Evolutionary conservation across 2,329 filamentous ascomycete species (phyloP).

Genomic region (Achaetomium macrosporum): DNA sequence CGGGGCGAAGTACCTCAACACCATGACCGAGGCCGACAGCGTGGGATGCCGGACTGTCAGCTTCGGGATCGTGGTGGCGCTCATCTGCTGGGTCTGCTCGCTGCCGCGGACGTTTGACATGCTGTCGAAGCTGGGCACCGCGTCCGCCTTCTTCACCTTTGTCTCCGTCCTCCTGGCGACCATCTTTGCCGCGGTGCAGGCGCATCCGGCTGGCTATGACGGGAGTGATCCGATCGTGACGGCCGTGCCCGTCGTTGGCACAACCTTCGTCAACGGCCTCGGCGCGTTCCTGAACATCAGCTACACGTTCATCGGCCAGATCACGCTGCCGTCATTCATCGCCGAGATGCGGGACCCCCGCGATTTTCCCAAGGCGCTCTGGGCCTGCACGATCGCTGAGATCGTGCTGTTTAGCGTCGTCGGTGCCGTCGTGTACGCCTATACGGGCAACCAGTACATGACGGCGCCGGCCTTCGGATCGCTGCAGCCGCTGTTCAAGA

Average conservation of each 20-base stretch:
- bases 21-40: slow-evolving; percentile 65
- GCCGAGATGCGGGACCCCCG: slow-evolving; percentile 79
- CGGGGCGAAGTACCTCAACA: slow-evolving; percentile 83
- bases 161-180: slow-evolving; percentile 79
- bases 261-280: slow-evolving; percentile 75
- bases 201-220: slow-evolving; percentile 59
- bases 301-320: slow-evolving; percentile 95
- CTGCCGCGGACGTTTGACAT: slow-evolving; percentile 80
- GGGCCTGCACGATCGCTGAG: slow-evolving; percentile 83
- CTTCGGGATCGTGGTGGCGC: slow-evolving; percentile 63
- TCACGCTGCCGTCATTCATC: slow-evolving; percentile 90
- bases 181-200: slow-evolving; percentile 73
- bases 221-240: slow-evolving; percentile 62
- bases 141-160: slow-evolving; percentile 83
- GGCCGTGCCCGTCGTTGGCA: slow-evolving; percentile 60
- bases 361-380: slow-evolving; percentile 90
- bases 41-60: slow-evolving; percentile 66
- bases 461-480: slow-evolving; percentile 83
- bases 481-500: slow-evolving; percentile 72
- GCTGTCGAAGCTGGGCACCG: slow-evolving; percentile 71
- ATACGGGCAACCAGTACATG: slow-evolving; percentile 84
- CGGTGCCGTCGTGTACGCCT: slow-evolving; percentile 76
- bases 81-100: slow-evolving; percentile 73
- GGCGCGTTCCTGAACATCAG: slow-evolving; percentile 91
- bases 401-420: slow-evolving; percentile 80